Base-by-base conservation (phyloP, 2,329 filamentous ascomycete species). In the Fusarium sp. region DNA sequence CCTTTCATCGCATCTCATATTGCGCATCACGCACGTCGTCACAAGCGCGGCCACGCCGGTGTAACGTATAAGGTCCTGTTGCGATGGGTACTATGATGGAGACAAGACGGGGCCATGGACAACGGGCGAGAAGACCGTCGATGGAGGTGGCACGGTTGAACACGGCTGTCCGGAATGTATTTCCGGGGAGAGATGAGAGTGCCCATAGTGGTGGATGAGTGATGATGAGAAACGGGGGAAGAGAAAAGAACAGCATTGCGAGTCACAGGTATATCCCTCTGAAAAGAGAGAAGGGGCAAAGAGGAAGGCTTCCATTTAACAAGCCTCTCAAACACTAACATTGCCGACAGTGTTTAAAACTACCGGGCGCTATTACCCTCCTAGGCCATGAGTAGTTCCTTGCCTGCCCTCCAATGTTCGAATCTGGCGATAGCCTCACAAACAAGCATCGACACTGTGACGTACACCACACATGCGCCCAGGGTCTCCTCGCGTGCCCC, bases 41-140 rank as follows among this genome's bases (percentile, higher is more conserved):
- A 68, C 64, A 46, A 36, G 64, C 63, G 39, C 50, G 52, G 68
- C 60, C 68, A 65, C 55, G 58, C 48, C 43, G 28, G 65, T 71
- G 65, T 71, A 66, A 71, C 68, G 16, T 47, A 18, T n/a, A 23
- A 34, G 47, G 36, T 51, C n/a, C 36, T 28, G 31, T 27, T 31
- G 51, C 44, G 12, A 23, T 23, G 28, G 27, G 16, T 43, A 27
- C 36, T 13, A 43, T 36, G 16, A 27, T 37, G 9, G 47, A 51
- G 47, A 16, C n/a, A 51, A 27, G 16, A 27, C 9, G 10, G 18
- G 7, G 16, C 40, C 40, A 10, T 43, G 40, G 11, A 8, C 4
- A 8, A 43, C n/a, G 40, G 15, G 39, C 28, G 50, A 31, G 23
- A 18, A 36, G 18, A 23, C 53, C 31, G 34, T 58, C 34, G 44